These are phyloP conservation scores for Aegilops speltoides DNA, from an alignment of 176 grass and related monocot species.

Conservation along the genomic window DNA sequence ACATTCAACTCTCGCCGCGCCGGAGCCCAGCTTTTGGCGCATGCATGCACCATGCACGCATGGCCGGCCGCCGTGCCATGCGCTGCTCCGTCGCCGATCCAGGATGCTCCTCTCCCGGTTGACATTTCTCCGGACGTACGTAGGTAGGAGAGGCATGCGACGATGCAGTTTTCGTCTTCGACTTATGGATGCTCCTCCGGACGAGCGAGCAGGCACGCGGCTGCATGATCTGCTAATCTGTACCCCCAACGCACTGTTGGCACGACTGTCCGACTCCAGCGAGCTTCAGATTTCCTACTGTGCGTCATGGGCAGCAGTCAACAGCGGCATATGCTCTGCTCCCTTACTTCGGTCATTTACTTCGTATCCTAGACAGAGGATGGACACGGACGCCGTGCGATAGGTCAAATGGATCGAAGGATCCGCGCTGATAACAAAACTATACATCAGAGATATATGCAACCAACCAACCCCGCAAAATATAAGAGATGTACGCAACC, in stretches of 20 bases:
- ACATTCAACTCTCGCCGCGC: not conserved
- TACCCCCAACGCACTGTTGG: not conserved
- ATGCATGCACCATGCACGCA: not conserved
- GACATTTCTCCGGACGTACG: not conserved
- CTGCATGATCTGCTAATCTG: not conserved
- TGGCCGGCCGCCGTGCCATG: not conserved
- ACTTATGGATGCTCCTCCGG: not conserved
- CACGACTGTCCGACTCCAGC: not conserved
- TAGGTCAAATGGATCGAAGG: not conserved
- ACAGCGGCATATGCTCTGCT: not conserved
- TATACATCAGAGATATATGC: not conserved
- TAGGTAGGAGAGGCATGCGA: not conserved
- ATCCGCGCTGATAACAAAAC: not conserved
- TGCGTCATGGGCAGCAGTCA: not conserved
- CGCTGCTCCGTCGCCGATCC: not conserved
- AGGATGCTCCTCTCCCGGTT: not conserved
- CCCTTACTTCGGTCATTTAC: not conserved
- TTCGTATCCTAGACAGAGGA: not conserved
- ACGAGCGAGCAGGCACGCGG: not conserved
- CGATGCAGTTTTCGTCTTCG: not conserved
- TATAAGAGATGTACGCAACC: too few species aligned
- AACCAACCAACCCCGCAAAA: not conserved
- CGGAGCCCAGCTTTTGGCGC: not conserved
- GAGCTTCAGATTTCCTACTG: not conserved
- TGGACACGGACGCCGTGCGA: not conserved